Percentiles rank a stretch among this genome's conserved stretches.
These are phyloP conservation scores for Gynostemma pentaphyllum DNA, from an alignment of 306 rosid genomes.

Conservation along the genomic window DNA sequence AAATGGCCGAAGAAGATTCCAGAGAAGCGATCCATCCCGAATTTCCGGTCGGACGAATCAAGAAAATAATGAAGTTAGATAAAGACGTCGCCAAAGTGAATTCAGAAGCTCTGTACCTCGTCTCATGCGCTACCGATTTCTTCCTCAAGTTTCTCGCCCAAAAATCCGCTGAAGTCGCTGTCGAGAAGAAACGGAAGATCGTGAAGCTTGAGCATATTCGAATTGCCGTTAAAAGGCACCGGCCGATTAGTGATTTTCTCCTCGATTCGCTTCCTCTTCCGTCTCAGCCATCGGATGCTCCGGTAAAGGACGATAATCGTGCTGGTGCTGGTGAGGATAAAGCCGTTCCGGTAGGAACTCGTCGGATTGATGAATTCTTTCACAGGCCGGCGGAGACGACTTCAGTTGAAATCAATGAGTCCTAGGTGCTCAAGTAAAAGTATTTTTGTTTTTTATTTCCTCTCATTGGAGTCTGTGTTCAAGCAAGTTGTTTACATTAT, in stretches of 20 bases:
- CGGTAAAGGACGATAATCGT: constrained; percentile 21
- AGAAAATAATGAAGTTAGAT: constrained; percentile 75
- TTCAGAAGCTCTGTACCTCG: constrained; percentile 60
- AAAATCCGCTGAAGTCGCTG: constrained; percentile 42
- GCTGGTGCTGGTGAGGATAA: constrained; percentile 23
- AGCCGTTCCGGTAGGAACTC: constrained; percentile 26
- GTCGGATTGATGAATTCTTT: constrained; percentile 70
- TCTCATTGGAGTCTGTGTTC: not conserved
- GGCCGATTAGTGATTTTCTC: constrained; percentile 65
- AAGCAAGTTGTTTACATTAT: not conserved
- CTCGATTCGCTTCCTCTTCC: constrained; percentile 61
- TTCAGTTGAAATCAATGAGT: constrained; percentile 23
- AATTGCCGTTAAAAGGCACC: constrained; percentile 63
- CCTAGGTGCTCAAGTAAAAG: constrained; percentile 17
- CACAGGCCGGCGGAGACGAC: constrained; percentile 18
- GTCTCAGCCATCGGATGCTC: constrained; percentile 21
- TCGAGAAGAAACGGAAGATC: constrained; percentile 69
- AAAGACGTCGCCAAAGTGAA: constrained; percentile 50
- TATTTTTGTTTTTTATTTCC: not conserved
- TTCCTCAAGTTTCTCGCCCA: constrained; percentile 68
- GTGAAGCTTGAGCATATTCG: constrained; percentile 63
- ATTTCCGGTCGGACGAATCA: constrained; percentile 53
- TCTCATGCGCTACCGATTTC: constrained; percentile 59
- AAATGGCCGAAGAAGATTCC: constrained; percentile 34
- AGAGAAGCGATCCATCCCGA: constrained; percentile 22